Percentiles rank a stretch among this genome's conserved stretches.
These are phyloP conservation scores for Takakia lepidozioides DNA, from an alignment of 225 moss, liverwort and hornwort species.

Conservation along the genomic window DNA sequence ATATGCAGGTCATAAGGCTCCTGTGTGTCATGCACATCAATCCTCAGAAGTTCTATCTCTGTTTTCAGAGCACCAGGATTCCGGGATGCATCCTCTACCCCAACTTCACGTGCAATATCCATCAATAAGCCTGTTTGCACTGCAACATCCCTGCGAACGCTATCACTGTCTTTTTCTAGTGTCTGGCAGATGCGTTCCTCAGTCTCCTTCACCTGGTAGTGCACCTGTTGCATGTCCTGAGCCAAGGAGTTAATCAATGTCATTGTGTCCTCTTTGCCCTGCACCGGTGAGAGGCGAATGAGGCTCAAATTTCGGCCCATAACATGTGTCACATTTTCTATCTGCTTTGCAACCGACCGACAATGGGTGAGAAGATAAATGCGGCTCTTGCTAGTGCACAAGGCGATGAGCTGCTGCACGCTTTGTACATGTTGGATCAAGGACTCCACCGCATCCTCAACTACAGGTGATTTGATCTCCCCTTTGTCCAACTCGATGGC, in stretches of 20 bases:
- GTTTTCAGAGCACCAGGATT: conserved; percentile 72
- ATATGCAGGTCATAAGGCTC: conserved; percentile 70
- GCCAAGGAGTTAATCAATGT: conserved; percentile 53
- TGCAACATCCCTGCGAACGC: conserved; percentile 56
- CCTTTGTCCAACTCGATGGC: conserved; percentile 36
- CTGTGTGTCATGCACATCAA: conserved; percentile 63
- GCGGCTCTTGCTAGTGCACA: conserved; percentile 80
- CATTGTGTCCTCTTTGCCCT: conserved; percentile 51
- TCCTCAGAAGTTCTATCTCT: conserved; percentile 73
- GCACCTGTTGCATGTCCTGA: conserved; percentile 62
- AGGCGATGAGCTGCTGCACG: conserved; percentile 59
- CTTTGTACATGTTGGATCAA: conserved; percentile 60
- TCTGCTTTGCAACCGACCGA: conserved; percentile 68
- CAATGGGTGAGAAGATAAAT: conserved; percentile 90
- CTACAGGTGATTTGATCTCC: conserved; percentile 24
- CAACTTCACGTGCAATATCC: conserved; percentile 90
- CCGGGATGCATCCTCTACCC: conserved; percentile 64
- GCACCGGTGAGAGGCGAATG: conserved; percentile 63
- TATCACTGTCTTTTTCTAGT: conserved; percentile 56
- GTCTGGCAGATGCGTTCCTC: conserved; percentile 77
- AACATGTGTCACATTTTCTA: conserved; percentile 53
- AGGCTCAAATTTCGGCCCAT: conserved; percentile 60
- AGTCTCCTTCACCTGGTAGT: conserved; percentile 69
- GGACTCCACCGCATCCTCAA: conserved; percentile 29
- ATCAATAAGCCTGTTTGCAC: conserved; percentile 89